Evolutionary conservation across 2,329 filamentous ascomycete genomes (phyloP).

Genomic region (Sporothrix schenckii): DNA sequence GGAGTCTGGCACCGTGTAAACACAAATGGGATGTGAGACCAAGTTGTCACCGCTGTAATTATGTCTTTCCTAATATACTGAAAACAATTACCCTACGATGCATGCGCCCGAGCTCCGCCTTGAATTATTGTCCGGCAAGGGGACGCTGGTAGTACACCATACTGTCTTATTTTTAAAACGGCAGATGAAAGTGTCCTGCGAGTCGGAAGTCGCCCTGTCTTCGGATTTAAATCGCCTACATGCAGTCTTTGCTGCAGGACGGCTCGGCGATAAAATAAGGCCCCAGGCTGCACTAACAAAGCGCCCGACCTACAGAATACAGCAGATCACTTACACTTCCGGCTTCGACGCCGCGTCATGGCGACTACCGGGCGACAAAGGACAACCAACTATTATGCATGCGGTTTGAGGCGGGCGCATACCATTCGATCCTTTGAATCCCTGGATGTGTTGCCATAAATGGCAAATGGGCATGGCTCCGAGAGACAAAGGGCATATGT

Average conservation of each 20-base stretch:
- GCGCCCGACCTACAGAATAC: too few relatives aligned
- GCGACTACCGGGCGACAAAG: not conserved
- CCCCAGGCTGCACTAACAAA: not conserved
- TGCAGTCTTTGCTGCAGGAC: not conserved
- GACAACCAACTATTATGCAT: not conserved
- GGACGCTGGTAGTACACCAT: not conserved
- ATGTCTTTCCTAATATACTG: not conserved
- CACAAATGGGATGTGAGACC: not conserved
- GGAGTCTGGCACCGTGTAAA: not conserved
- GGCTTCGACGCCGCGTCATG: too few relatives aligned
- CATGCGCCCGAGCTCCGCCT: not conserved
- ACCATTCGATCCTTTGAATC: not conserved
- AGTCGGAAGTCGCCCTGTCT: not conserved
- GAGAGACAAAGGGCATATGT: not conserved
- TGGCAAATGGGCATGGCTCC: constrained; percentile 1
- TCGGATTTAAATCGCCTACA: constrained; percentile 5
- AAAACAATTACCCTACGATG: not conserved
- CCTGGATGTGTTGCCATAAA: too few relatives aligned
- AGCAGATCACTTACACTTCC: too few relatives aligned
- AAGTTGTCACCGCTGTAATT: not conserved
- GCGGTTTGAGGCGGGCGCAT: too few relatives aligned
- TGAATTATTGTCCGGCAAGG: not conserved
- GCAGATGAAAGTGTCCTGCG: not conserved
- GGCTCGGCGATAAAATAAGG: constrained; percentile 22
- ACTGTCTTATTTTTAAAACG: not conserved